Conservation (phyloP, 495 filamentous ascomycete species). For the Xylaria longipes region DNA sequence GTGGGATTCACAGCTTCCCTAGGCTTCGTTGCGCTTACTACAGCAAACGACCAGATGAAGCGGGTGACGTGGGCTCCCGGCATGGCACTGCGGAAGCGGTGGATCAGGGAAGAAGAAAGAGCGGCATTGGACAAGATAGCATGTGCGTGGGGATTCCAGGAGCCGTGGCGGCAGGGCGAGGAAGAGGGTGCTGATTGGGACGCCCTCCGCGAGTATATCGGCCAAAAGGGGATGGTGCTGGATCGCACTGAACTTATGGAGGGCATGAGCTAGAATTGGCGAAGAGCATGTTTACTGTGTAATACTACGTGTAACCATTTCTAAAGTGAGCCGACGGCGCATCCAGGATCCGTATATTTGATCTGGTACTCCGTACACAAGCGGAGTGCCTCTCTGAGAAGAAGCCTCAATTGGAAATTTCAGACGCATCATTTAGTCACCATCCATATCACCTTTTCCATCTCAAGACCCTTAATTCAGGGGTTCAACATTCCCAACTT, state of each 20-base stretch:
- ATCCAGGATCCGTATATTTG: not conserved
- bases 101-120: constrained; percentile 91
- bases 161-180: constrained; percentile 78
- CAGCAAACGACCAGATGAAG: constrained; percentile 92
- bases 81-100: constrained; percentile 80
- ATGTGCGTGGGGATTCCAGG: constrained; percentile 86
- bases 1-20: constrained; percentile 77
- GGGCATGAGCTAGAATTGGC: constrained; percentile 73
- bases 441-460: not conserved
- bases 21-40: constrained; percentile 82
- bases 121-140: constrained; percentile 88
- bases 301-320: constrained; percentile 5
- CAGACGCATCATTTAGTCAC: too few relatives aligned
- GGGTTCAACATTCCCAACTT: not conserved
- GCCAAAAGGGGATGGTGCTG: constrained; percentile 83
- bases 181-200: constrained; percentile 93
- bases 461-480: not conserved
- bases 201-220: constrained; percentile 77
- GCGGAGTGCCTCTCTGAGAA: not conserved
- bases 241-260: constrained; percentile 88
- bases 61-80: constrained; percentile 87
- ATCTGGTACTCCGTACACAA: not conserved
- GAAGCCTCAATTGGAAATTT: not conserved
- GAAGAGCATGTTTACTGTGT: not conserved
- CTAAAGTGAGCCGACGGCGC: not conserved